Base-by-base conservation (phyloP, 2,329 filamentous ascomycete species). In the Penicillium sp. region DNA sequence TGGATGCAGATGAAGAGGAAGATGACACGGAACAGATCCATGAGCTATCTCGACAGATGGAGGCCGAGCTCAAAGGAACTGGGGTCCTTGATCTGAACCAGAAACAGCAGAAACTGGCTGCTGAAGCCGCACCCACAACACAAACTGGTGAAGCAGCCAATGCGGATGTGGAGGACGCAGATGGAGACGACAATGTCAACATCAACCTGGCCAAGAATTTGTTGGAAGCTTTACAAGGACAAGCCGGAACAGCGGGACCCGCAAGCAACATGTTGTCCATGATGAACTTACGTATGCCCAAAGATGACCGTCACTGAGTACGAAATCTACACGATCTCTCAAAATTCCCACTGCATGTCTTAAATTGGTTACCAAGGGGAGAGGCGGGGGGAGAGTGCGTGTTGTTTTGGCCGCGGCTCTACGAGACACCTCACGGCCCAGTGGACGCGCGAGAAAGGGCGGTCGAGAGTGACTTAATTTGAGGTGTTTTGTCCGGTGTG, bases 131-230 rank as follows among this genome's bases (percentile, higher is more conserved):
- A 42, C 62, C 66, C 44, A 67, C 69, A 50, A 70, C 67, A 9
- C 72, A 74, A 40, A 61, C 65, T 14, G 60, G 59, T 19, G 58
- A 64, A 24, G n/a, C 40, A 10, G 50, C 53, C 9, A 48, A 46
- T 26, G 18, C 37, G 5, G 59, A 60, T 18, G 58, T 60, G 16
- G 62, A 64, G 10, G 53, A 60, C n/a, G 62, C 61, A 31, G 67
- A 68, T 33, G 73, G 73, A 23, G 86, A 88, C 49, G 83, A 94
- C 4, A 81, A 92, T 59, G 85, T 94, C 24, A 90, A 97, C 69
- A 89, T 92, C 63, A 93, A 94, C 58, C 79, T 99, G 21, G 92
- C 90, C 16, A 91, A 89, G 71, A 97, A 97, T 67, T 79, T 99
- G 51, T 79, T 99, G 1, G 91, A 97, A 71, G 93, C 91, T 65